A percentile compares a stretch with the other conserved stretches of the same genome.
phyloP scores from a whole-genome alignment of 768 basidiomycete genomes.

The Antrodiella citrinella region DNA sequence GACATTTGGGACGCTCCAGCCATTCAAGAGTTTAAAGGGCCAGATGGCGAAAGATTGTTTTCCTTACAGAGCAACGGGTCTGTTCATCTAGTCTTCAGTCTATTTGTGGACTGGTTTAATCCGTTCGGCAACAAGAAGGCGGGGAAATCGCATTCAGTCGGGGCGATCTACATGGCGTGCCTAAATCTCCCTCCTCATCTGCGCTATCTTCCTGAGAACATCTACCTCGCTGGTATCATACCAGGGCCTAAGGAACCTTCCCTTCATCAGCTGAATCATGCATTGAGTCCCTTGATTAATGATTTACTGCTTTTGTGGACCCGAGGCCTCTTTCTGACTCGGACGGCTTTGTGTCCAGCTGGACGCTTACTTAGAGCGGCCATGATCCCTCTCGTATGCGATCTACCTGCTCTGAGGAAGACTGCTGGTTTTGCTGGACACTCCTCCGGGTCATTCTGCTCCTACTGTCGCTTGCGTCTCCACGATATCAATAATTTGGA shows the following conservation, averaged over 20 bases:
- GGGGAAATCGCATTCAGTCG: not conserved
- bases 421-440: slow-evolving; percentile 20
- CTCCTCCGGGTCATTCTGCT: slow-evolving; percentile 20
- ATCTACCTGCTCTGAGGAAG: slow-evolving; percentile 28
- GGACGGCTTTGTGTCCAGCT: not conserved
- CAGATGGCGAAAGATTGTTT: slow-evolving; percentile 5
- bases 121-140: slow-evolving; percentile 8
- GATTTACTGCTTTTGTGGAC: slow-evolving; percentile 19
- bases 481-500: slow-evolving; percentile 24
- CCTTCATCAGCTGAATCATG: slow-evolving; percentile 25
- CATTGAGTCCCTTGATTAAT: slow-evolving; percentile 26
- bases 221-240: slow-evolving; percentile 32
- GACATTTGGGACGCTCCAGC: slow-evolving; percentile 11
- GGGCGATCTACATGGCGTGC: slow-evolving; percentile 13
- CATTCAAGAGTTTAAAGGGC: slow-evolving; percentile 8
- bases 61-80: not conserved
- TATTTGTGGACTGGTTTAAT: slow-evolving; percentile 12
- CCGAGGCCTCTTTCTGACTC: not conserved
- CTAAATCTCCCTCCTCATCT: slow-evolving; percentile 14
- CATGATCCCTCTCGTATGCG: slow-evolving; percentile 27
- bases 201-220: slow-evolving; percentile 19
- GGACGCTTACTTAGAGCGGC: slow-evolving; percentile 19
- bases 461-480: slow-evolving; percentile 17
- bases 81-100: slow-evolving; percentile 9
- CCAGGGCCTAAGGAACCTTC: slow-evolving; percentile 30